Percentiles rank a stretch among this genome's conserved stretches.
Conservation (phyloP, 139 green algal species). For the Ulvella scutata region DNA sequence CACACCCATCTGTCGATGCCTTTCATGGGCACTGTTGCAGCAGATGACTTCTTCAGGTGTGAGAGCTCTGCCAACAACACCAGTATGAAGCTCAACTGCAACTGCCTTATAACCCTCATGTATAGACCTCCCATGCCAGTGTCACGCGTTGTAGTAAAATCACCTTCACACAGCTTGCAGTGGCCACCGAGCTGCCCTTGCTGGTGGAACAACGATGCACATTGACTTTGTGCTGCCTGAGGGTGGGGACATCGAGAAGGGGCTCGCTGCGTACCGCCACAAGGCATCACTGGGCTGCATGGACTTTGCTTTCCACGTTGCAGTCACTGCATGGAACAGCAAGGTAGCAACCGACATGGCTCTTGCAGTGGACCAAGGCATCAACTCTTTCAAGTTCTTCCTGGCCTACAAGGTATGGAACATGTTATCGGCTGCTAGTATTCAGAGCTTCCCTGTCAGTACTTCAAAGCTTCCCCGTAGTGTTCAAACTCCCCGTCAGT, state of each 20-base stretch:
- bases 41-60: constrained; percentile 64
- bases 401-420: constrained; percentile 81
- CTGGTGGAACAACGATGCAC: constrained; percentile 90
- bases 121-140: not conserved
- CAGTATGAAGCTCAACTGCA: not conserved
- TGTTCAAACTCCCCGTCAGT: too few species aligned
- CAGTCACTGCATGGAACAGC: constrained; percentile 71
- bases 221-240: constrained; percentile 91
- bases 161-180: constrained; percentile 11
- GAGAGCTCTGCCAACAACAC: not conserved
- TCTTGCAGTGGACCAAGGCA: constrained; percentile 39
- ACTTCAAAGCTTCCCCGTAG: too few species aligned
- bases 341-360: constrained; percentile 64
- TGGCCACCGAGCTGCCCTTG: constrained; percentile 67
- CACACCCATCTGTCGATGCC: constrained; percentile 94
- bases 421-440: too few species aligned
- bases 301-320: constrained; percentile 95
- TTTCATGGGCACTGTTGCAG: constrained; percentile 73
- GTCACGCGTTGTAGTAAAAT: not conserved
- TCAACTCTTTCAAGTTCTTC: constrained; percentile 98
- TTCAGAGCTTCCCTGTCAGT: too few species aligned
- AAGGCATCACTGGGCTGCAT: constrained; percentile 54
- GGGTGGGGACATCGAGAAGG: constrained; percentile 47
- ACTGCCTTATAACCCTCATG: not conserved
- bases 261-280: constrained; percentile 23